These are phyloP conservation scores for Gigaspora rosea DNA, from an alignment of 192 early-diverging fungal genomes.

Conservation along the genomic window DNA sequence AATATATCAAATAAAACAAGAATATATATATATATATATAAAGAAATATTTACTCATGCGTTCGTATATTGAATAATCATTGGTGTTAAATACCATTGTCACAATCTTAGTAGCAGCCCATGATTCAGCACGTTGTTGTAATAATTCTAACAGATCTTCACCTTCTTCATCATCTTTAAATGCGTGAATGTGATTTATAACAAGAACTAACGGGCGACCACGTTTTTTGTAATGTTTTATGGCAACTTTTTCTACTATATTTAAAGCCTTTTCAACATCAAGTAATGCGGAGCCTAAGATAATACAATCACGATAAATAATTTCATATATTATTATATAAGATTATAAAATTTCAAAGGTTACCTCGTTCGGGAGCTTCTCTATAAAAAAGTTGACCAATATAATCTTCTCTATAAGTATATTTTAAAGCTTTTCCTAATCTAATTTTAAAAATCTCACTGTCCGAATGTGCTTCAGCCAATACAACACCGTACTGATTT, in stretches of 20 bases:
- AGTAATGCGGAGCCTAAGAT: constrained; percentile 25
- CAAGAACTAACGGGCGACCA: constrained; percentile 15
- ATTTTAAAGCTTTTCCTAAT: constrained; percentile 27
- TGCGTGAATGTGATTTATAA: constrained; percentile 31
- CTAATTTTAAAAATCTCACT: constrained; percentile 30
- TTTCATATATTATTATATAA: background rate
- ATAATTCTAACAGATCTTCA: constrained; percentile 21
- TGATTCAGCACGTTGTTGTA: constrained; percentile 29
- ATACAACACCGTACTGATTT: constrained; percentile 29
- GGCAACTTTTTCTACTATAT: constrained; percentile 24
- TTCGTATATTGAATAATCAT: constrained; percentile 33
- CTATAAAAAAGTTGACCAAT: constrained; percentile 30
- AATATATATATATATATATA: background rate
- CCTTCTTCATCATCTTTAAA: constrained; percentile 33
- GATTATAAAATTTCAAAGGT: background rate
- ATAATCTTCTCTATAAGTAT: constrained; percentile 33
- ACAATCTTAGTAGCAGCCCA: constrained; percentile 25
- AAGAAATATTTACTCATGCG: constrained; percentile 20
- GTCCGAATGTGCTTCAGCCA: constrained; percentile 31
- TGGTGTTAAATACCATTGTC: constrained; percentile 28
- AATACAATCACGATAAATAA: background rate
- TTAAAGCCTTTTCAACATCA: constrained; percentile 29
- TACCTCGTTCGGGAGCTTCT: constrained; percentile 31
- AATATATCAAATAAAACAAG: background rate
- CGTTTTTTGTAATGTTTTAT: background rate